These are phyloP conservation scores for Colletotrichum falcatum DNA, from an alignment of 2,329 filamentous ascomycete species.

Conservation along the genomic window DNA sequence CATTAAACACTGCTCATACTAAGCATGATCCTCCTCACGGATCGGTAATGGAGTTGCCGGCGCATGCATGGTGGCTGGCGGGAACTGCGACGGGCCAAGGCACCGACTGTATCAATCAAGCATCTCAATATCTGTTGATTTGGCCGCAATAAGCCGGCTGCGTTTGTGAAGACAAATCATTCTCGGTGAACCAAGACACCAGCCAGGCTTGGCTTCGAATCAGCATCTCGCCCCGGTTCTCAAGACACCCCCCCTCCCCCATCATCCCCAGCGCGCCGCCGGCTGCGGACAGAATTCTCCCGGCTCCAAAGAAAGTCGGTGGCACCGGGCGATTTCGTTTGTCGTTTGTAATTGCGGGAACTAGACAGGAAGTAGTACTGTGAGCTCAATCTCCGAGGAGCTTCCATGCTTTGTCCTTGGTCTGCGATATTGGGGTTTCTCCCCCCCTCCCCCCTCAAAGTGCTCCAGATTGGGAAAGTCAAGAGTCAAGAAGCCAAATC, in stretches of 20 bases:
- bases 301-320: neutral
- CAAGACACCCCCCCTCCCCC: too few species aligned
- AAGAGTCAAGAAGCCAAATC: neutral
- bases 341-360: neutral
- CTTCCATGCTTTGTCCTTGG: neutral
- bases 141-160: neutral
- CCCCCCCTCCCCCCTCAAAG: too few species aligned
- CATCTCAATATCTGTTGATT: neutral
- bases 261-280: neutral
- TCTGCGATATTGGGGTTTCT: neutral
- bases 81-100: neutral
- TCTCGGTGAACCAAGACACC: too few species aligned
- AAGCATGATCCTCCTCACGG: neutral
- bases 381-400: neutral
- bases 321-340: neutral
- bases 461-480: too few species aligned
- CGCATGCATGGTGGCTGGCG: neutral
- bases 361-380: neutral
- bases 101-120: neutral
- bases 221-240: too few species aligned
- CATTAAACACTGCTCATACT: neutral
- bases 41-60: neutral
- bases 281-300: neutral
- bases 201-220: too few species aligned
- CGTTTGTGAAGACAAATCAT: neutral